These are phyloP conservation scores for Eucalyptus dawsonii DNA, from an alignment of 345 rosid species.

Conservation along the genomic window DNA sequence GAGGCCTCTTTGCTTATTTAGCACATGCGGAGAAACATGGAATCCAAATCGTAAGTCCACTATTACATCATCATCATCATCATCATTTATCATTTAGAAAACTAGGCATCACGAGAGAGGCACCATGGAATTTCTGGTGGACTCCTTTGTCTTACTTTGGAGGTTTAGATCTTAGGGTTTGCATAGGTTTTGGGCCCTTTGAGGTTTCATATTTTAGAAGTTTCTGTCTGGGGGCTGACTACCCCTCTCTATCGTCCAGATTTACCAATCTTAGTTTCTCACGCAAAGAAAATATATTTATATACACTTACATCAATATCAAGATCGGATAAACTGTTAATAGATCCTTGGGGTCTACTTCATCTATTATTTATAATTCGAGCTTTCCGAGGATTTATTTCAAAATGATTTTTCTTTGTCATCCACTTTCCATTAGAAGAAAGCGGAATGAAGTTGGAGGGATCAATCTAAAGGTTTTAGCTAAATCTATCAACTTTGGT, in stretches of 20 bases:
- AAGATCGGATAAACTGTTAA: not conserved
- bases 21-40: constrained; percentile 41
- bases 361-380: not conserved
- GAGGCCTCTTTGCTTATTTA: constrained; percentile 56
- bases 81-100: not conserved
- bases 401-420: not conserved
- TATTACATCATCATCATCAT: not conserved
- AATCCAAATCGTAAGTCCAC: constrained; percentile 45
- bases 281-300: not conserved
- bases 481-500: not conserved
- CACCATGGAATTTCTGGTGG: not conserved
- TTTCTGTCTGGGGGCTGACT: not conserved
- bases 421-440: not conserved
- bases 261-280: no score
- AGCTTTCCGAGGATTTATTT: not conserved
- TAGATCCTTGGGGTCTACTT: not conserved
- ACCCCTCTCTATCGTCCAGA: not conserved
- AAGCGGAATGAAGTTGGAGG: not conserved
- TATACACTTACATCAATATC: not conserved
- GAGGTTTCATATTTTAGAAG: not conserved
- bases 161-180: not conserved
- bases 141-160: not conserved
- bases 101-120: not conserved
- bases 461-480: not conserved
- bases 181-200: not conserved